Base-by-base conservation (phyloP, 2,329 filamentous ascomycete genomes). In the Bipolaris oryzae region DNA sequence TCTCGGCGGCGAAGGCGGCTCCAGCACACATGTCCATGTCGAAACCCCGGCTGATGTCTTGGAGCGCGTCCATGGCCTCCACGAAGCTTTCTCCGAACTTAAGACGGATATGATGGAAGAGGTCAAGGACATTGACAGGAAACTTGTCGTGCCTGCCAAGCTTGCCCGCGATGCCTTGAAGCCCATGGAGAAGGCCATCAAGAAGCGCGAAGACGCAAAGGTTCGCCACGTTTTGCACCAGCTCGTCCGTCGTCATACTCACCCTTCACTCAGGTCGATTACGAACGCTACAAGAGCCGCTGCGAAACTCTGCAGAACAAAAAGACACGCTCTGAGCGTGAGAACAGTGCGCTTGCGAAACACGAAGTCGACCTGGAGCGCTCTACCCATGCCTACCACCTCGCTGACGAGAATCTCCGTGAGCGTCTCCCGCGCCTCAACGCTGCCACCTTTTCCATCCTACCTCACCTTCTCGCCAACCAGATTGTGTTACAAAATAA, bases 141-240 rank as follows among this genome's bases (percentile, higher is more conserved):
- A 86, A 63, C 84, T 95, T 61, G 84, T 93, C 50, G 82, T 82
- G 55, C 90, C 91, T 0, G 89, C 88, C 3, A 85, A 84, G 55
- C 84, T 89, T 50, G 89, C 89, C 7, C 89, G 86, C 67, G 85
- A 88, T 50, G 85, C 79, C 51, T 81, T 94, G 57, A 85, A 87
- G 62, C 87, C 89, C 2, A 82, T 95, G 72, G 88, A 89, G 69
- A 95, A 92, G 78, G 88, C 87, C 1, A 91, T 96, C 70, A 95
- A 94, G 78, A 92, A 91, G 75, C 82, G 92, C 44, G 90, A 95
- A 71, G 90, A 93, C 68, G 90, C 87, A 77, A 88, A 91, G 78
- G 83, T 84, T 57, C 9, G 70, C 15, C 28, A 33, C 5, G 3
- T 13, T 10, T 5, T 31, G 28, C 4, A 1, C 5, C 3, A n/a